Evolutionary conservation across 2,329 filamentous ascomycete genomes (phyloP).

Genomic region (Chrysoporthe austroafricana): DNA sequence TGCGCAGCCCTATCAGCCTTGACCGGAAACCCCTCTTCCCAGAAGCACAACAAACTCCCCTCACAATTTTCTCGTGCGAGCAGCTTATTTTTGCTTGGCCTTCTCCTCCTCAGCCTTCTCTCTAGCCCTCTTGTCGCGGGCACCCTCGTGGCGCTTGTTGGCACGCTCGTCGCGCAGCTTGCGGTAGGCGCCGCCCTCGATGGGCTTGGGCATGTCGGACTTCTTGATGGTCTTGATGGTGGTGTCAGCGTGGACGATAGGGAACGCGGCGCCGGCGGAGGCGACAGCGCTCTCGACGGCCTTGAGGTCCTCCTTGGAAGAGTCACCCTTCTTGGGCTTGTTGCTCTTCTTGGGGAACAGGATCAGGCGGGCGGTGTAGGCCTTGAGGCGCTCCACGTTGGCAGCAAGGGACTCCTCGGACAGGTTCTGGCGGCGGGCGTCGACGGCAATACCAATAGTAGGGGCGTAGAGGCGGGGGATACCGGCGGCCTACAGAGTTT

Average conservation of each 20-base stretch:
- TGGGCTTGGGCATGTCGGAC: slow-evolving; percentile 74
- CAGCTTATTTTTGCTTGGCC: slow-evolving; percentile 77
- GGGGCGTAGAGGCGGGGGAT: slow-evolving; percentile 92
- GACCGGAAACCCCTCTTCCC: slow-evolving; percentile 10
- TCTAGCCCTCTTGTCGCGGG: slow-evolving; percentile 90
- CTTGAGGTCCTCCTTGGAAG: slow-evolving; percentile 75
- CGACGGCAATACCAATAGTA: slow-evolving; percentile 97
- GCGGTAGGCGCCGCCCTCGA: slow-evolving; percentile 84
- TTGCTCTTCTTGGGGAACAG: slow-evolving; percentile 96
- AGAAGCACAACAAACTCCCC: slow-evolving; percentile 19
- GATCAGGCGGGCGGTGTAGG: slow-evolving; percentile 94
- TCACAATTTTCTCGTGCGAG: background rate
- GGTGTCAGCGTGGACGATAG: slow-evolving; percentile 70
- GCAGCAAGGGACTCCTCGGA: slow-evolving; percentile 90
- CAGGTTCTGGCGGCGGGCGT: slow-evolving; percentile 95
- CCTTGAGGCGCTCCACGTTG: slow-evolving; percentile 98
- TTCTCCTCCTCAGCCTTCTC: slow-evolving; percentile 83
- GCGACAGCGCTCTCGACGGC: slow-evolving; percentile 61
- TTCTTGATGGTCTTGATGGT: slow-evolving; percentile 78
- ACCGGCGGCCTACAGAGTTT: slow-evolving; percentile 76
- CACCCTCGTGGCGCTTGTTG: slow-evolving; percentile 80
- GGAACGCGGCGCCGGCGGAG: slow-evolving; percentile 64
- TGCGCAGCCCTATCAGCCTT: slow-evolving; percentile 17
- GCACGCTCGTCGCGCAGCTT: slow-evolving; percentile 83
- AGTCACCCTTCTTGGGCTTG: slow-evolving; percentile 92